Percentiles rank a stretch among this genome's conserved stretches.
phyloP scores from a whole-genome alignment of 2,329 filamentous ascomycete genomes.

The Xylariaceae sp. region DNA sequence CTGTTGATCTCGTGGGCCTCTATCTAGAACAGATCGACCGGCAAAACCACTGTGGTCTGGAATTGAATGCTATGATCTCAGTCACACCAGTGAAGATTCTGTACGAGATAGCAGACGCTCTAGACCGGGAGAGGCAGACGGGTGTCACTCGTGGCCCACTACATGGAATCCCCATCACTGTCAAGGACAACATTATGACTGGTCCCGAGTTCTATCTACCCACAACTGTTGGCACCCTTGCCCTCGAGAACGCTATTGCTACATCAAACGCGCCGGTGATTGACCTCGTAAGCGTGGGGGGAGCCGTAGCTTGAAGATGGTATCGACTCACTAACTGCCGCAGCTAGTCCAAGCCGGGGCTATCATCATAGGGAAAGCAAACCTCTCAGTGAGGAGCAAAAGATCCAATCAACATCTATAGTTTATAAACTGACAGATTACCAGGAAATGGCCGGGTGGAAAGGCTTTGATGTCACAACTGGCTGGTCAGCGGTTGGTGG shows the following conservation, averaged over 20 bases:
- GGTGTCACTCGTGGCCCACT: not conserved
- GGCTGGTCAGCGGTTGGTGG: constrained; percentile 9
- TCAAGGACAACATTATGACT: constrained; percentile 2
- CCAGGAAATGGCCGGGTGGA: constrained; percentile 1
- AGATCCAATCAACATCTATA: too few species aligned
- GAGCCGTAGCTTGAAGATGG: too few species aligned
- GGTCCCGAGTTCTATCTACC: not conserved
- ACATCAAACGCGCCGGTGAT: too few species aligned
- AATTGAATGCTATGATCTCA: constrained; percentile 7
- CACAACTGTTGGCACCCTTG: not conserved
- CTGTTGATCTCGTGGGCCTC: not conserved
- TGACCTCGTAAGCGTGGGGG: too few species aligned
- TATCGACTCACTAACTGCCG: too few species aligned
- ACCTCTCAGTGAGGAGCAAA: not conserved
- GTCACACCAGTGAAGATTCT: too few species aligned
- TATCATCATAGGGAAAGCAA: constrained; percentile 5
- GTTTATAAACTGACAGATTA: too few species aligned
- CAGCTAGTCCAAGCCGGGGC: not conserved
- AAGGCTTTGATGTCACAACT: not conserved
- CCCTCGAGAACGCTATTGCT: not conserved
- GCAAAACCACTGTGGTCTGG: not conserved
- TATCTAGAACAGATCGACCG: constrained; percentile 1
- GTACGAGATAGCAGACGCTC: too few species aligned
- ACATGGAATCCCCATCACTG: not conserved
- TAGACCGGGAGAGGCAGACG: too few species aligned